Evolutionary conservation across 2,329 filamentous ascomycete genomes (phyloP), one percentile per base, ranked within the genome.

Genomic region (Paecilomyces variotii): DNA sequence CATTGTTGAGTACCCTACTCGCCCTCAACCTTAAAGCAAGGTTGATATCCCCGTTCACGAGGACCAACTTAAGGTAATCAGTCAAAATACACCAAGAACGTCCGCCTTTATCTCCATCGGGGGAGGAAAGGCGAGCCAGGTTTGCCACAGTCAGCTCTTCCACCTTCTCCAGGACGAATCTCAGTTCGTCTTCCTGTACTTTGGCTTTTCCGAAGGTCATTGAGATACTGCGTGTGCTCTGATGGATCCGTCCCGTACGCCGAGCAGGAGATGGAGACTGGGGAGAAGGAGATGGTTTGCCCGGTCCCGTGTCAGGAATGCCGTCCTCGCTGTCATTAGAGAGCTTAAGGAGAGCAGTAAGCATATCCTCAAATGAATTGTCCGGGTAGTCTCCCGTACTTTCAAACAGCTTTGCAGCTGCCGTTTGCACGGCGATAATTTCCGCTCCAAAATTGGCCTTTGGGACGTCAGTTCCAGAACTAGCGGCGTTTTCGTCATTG

Each of bases 381-480:
- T 93, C 91, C 0, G 91, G 90, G 67, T 96, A 97, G 65, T 97
- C 92, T 14, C 88, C 81, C 0, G 92, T 97, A 73, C 91, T 96
- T 70, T 97, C 94, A 59, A 97, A 87, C 19, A 99, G 80, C 62
- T 94, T 86, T 1, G 86, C 86, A 1, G 91, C 91, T 2, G 94
- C 94, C 5, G 88, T 87, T 72, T 97, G 90, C 0, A 97, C 93
- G 32, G 94, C 90, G 60, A 88, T 84, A 28, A 96, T 88, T 70
- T 99, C 94, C 0, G 84, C 80, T 39, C 84, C 85, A 66, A 97
- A 87, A 65, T 90, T 91, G 9, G 81, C 80, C 57, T 72, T 76
- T 1, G 72, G 68, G n/a, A 69, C 64, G 85, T 82, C 58, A 84
- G 75, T 24, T 52, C 68, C 66, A 51, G 62, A 58, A 7, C 63